Base-by-base conservation (phyloP, 352 stramenopile species). In the Globisporangium paddicum region DNA sequence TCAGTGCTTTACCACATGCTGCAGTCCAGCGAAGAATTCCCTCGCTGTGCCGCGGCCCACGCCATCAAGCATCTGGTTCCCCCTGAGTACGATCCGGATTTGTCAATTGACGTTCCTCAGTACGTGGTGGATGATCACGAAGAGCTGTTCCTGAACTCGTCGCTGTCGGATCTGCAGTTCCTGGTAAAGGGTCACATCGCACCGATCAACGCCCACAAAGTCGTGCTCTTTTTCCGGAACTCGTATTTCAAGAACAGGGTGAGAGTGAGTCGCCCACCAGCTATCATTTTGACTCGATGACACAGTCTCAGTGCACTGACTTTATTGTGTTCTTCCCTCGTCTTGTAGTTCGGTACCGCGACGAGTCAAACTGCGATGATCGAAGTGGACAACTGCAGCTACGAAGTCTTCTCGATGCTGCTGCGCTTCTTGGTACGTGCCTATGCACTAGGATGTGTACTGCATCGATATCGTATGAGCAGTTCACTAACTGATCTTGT, bases 221-320 rank as follows among this genome's bases (percentile, higher is more conserved):
- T 96, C 21, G 86, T 96, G 25, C 71, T 96, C 10, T 94, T 93
- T 61, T 93, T 96, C 63, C 84, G 86, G 34, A 96, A 96, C 60
- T 88, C 86, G 60, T 96, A 94, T 67, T 96, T 96, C 79, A 96
- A 96, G 77, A 90, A 90, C 68, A 86, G 94, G 82, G 86, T 96
- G 78, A 80, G 76, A 79, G 82, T 91, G 70, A 89, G 79, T 87
- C 69, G 66, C 53, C 47, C 26, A 10, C 28, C 28, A n/a, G 13
- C 34, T 55, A 13, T 52, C 18, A 38, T 37, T 49, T n/a, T 16
- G 23, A 62, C 47, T 45, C 16, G 34, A 19, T 14, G 37, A 40
- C 21, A 9, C 13, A 11, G 34, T 51, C 2, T 35, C 40, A 41
- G 23, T 41, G 62, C 57, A 45, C 57, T 63, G 49, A 63, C 50